A percentile compares a stretch with the other conserved stretches of the same genome.
phyloP scores from a whole-genome alignment of 352 stramenopile species.

The Globisporangium uncinulatum region DNA sequence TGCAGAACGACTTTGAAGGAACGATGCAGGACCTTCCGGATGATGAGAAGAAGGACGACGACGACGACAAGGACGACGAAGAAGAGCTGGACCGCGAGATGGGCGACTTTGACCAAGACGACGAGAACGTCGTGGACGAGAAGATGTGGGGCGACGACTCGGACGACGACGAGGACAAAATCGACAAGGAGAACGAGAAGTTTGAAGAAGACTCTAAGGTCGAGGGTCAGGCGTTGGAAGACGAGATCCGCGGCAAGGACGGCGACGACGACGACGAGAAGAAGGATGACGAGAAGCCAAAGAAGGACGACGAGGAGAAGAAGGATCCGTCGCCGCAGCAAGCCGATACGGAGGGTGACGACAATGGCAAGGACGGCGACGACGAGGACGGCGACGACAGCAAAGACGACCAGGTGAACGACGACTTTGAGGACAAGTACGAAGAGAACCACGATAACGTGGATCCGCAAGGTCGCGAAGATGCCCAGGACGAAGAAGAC shows the following conservation, averaged over 20 bases:
- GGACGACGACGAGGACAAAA: slow-evolving; percentile 90
- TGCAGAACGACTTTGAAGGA: slow-evolving; percentile 99
- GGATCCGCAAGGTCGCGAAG: slow-evolving; percentile 48
- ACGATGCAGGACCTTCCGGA: slow-evolving; percentile 97
- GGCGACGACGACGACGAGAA: slow-evolving; percentile 84
- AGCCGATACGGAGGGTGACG: slow-evolving; percentile 45
- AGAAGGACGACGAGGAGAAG: slow-evolving; percentile 32
- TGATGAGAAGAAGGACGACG: slow-evolving; percentile 86
- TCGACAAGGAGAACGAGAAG: slow-evolving; percentile 96
- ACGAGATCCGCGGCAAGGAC: slow-evolving; percentile 88
- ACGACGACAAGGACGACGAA: slow-evolving; percentile 83
- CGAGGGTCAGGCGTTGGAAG: slow-evolving; percentile 70
- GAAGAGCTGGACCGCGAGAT: slow-evolving; percentile 99
- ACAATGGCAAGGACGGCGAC: slow-evolving; percentile 28
- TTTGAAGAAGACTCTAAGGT: slow-evolving; percentile 87
- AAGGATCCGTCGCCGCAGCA: slow-evolving; percentile 31
- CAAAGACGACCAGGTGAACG: slow-evolving; percentile 86
- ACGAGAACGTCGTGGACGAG: slow-evolving; percentile 99
- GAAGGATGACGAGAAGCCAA: slow-evolving; percentile 63
- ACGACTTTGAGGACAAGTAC: slow-evolving; percentile 88
- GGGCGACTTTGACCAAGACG: slow-evolving; percentile 94
- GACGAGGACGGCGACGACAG: slow-evolving; percentile 40
- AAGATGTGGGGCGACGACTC: slow-evolving; percentile 97
- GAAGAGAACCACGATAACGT: slow-evolving; percentile 65
- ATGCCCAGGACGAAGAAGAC: slow-evolving; percentile 44